Evolutionary conservation across 805 yeast genomes (phyloP).

Genomic region (Starmera dryadoides): DNA sequence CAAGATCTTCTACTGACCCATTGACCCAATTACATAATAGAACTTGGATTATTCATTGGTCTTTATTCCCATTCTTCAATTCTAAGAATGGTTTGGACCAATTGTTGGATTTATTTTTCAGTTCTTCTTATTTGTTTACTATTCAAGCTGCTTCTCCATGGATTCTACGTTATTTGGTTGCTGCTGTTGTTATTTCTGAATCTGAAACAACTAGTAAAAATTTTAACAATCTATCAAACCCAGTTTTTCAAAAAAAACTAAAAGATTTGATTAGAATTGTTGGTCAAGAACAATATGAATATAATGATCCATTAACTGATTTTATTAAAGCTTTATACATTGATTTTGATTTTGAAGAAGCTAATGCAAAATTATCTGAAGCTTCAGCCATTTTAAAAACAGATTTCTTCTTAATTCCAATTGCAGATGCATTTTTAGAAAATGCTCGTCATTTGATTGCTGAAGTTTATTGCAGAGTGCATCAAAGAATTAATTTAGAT

Average conservation of each 20-base stretch:
- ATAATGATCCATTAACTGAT: conserved; percentile 54
- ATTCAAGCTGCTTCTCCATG: conserved; percentile 70
- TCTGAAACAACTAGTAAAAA: conserved; percentile 16
- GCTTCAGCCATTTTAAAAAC: conserved; percentile 40
- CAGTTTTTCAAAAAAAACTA: conserved; percentile 42
- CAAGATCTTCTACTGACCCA: conserved; percentile 43
- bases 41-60: conserved; percentile 66
- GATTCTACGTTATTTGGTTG: conserved; percentile 58
- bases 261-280: conserved; percentile 53
- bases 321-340: conserved; percentile 48
- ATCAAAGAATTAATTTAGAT: conserved; percentile 38
- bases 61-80: conserved; percentile 56
- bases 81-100: conserved; percentile 43
- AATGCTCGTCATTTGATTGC: conserved; percentile 43
- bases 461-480: conserved; percentile 49
- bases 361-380: conserved; percentile 39
- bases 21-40: conserved; percentile 54
- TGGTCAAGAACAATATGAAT: conserved; percentile 57
- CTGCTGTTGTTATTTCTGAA: conserved; percentile 43
- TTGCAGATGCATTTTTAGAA: conserved; percentile 33
- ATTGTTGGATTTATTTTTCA: conserved; percentile 49
- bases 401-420: conserved; percentile 48
- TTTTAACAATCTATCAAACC: conserved; percentile 17
- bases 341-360: conserved; percentile 50
- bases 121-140: conserved; percentile 53